phyloP scores from a whole-genome alignment of 1,139 yeast genomes.

The Wickerhamiella pararugosa region DNA sequence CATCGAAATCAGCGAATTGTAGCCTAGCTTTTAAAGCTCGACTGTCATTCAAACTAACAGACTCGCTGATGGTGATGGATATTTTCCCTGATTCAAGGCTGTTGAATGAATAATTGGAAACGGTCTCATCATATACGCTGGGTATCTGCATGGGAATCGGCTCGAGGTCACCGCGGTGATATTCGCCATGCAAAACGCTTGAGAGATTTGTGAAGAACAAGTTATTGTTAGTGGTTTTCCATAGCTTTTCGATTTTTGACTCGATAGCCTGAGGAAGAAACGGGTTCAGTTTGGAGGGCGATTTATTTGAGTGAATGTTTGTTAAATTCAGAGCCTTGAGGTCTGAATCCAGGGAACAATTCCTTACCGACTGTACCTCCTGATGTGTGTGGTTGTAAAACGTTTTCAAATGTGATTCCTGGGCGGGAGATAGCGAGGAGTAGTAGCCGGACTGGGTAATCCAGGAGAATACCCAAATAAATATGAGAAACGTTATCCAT shows the following conservation, averaged over 20 bases:
- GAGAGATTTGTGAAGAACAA: constrained; percentile 1
- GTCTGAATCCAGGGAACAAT: no score
- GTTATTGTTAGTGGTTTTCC: not conserved
- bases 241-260: not conserved
- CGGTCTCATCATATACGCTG: not conserved
- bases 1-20: not conserved
- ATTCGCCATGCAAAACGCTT: constrained; percentile 2
- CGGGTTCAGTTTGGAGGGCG: not conserved
- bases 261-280: constrained; percentile 1
- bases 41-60: not conserved
- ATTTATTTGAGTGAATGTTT: not conserved
- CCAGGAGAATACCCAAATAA: no score
- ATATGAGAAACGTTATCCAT: no score
- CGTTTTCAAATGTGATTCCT: no score
- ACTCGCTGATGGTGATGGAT: not conserved
- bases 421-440: no score
- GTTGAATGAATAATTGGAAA: not conserved
- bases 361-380: no score
- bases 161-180: not conserved
- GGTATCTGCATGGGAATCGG: not conserved
- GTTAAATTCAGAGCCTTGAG: constrained; percentile 1
- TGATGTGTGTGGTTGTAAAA: no score
- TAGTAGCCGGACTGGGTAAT: no score
- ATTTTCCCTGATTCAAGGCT: not conserved
- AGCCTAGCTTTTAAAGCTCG: not conserved